Base-by-base conservation (phyloP, 1,284 basidiomycete species). In the Trichosporon coremiiforme region DNA sequence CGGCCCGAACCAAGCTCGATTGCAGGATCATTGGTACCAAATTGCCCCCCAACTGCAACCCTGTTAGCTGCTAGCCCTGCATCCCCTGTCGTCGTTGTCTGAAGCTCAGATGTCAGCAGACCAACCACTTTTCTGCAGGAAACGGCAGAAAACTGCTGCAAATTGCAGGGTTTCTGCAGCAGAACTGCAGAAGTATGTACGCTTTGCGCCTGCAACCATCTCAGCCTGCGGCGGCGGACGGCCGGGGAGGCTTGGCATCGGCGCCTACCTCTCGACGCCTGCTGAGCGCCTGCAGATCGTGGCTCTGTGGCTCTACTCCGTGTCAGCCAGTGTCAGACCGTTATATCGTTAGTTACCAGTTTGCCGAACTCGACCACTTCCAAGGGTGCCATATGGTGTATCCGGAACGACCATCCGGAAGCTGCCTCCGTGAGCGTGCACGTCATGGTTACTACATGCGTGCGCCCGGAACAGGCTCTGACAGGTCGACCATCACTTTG, bases 1-100 rank as follows among this genome's bases (percentile, higher is more conserved):
- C 20, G 38, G 10, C 33, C 33, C 33, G 33, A 4, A 33, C 33
- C 33, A 33, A 33, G 15, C 41, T 45, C 41, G 41, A 45, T 45
- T n/a, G n/a, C 47, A 53, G n/a, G n/a, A n/a, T n/a, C n/a, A n/a
- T 6, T 53, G 8, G 17, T 45, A 45, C 47, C 47, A 53, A 53
- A 53, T 53, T 53, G 47, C n/a, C 20, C 47, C 47, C 13, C 8
- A 17, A n/a, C 15, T n/a, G n/a, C n/a, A n/a, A n/a, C n/a, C n/a
- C n/a, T n/a, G n/a, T n/a, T n/a, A n/a, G n/a, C n/a, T n/a, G n/a
- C n/a, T n/a, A n/a, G n/a, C n/a, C n/a, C n/a, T n/a, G n/a, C n/a
- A n/a, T n/a, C 47, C 47, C 47, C 47, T 53, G 47, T 53, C 20
- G 47, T 53, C 47, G 47, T 53, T n/a, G 47, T 53, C 47, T 22